Evolutionary conservation across 768 basidiomycete genomes (phyloP), one percentile per base, ranked within the genome.

Genomic region (Pulveroboletus sp.): DNA sequence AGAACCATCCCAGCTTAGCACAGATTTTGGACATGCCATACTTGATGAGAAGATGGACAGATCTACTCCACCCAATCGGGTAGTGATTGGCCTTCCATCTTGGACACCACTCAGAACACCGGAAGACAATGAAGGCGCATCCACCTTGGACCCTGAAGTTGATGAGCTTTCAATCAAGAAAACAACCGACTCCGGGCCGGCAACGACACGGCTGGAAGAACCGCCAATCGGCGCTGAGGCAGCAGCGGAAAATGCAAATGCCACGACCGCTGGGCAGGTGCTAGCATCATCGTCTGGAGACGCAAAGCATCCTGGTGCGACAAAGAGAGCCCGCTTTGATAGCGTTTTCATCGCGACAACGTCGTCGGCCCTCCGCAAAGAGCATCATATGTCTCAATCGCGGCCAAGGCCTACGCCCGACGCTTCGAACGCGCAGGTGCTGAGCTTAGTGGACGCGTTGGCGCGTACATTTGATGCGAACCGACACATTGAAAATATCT

Each of bases 401-500:
- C 43, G 17, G 27, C 17, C 39, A 33, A 15, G 4, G 24, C 30
- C 18, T 17, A 14, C 35, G 15, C 11, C 43, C 11, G 13, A 21
- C 21, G 21, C 32, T 32, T 38, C 63, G 10, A 46, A 4, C 17
- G 5, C 39, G 8, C 31, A 2, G 9, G 8, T 10, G 15, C 37
- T 57, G 15, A 60, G 47, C 45, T 40, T 67, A 18, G 58, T 65
- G 27, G 57, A 60, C 28, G 65, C 63, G 30, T 43, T 66, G 14
- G 37, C 57, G 33, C 58, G 37, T 14, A 63, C 65, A 24, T 66
- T 67, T 26, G 18, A 57, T n/a, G 65, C 65, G 3, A 67, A 67
- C 42, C 59, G 21, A 28, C 26, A 62, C 9, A 14, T n/a, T 6
- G 54, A 60, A 1, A 18, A 6, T 0, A 14, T 15, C 7, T 4